Percentiles rank a stretch among this genome's conserved stretches.
phyloP scores from a whole-genome alignment of 2,329 filamentous ascomycete species.

The Ustilaginoidea virens region DNA sequence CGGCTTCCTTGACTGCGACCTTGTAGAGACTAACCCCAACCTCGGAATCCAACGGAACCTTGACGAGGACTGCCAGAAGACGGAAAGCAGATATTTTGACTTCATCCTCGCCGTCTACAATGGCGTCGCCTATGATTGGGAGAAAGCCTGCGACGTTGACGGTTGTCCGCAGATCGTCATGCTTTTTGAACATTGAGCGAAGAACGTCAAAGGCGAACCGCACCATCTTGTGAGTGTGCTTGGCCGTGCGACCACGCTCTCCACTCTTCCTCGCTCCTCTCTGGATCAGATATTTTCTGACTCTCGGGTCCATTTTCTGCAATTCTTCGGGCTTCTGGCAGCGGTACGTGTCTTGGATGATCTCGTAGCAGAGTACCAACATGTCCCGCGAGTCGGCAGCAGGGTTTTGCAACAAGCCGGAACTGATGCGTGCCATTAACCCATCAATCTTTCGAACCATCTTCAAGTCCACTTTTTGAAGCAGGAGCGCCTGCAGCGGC shows the following conservation, averaged over 20 bases:
- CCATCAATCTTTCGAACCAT: slow-evolving; percentile 86
- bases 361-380: slow-evolving; percentile 87
- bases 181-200: slow-evolving; percentile 71
- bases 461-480: slow-evolving; percentile 70
- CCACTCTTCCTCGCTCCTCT: slow-evolving; percentile 62
- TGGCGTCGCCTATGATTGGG: slow-evolving; percentile 73
- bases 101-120: slow-evolving; percentile 77
- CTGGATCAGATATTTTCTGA: slow-evolving; percentile 66
- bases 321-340: slow-evolving; percentile 36
- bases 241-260: slow-evolving; percentile 55
- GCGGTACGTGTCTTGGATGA: slow-evolving; percentile 75
- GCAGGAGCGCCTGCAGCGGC: slow-evolving; percentile 63
- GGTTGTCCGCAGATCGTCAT: slow-evolving; percentile 64
- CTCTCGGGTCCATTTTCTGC: slow-evolving; percentile 42
- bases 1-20: slow-evolving; percentile 73
- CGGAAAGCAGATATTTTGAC: slow-evolving; percentile 80
- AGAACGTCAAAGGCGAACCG: slow-evolving; percentile 81
- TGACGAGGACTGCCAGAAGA: slow-evolving; percentile 71
- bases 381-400: slow-evolving; percentile 66
- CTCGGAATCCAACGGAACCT: slow-evolving; percentile 64
- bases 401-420: slow-evolving; percentile 70
- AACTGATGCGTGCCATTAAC: slow-evolving; percentile 65
- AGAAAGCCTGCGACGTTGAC: slow-evolving; percentile 74
- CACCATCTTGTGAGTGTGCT: slow-evolving; percentile 74
- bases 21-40: slow-evolving; percentile 48